Evolutionary conservation across 1,139 yeast genomes (phyloP).

Genomic region (Komagataea norvegica): DNA sequence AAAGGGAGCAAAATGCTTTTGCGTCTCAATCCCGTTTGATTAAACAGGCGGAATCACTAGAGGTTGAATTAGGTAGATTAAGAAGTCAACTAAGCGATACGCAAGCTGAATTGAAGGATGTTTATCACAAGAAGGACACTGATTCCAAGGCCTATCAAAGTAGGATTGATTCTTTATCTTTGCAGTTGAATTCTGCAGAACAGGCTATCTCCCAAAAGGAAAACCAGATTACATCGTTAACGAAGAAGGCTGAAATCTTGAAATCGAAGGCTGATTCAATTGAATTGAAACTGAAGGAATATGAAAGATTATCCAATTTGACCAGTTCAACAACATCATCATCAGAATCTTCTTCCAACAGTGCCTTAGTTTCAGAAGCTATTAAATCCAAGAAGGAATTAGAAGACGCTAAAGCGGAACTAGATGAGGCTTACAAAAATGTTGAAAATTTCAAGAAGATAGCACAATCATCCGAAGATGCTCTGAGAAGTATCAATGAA

Average conservation of each 20-base stretch:
- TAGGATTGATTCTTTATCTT: conserved; percentile 53
- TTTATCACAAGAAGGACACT: conserved; percentile 48
- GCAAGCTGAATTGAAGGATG: conserved; percentile 43
- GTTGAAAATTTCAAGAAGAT: conserved; percentile 47
- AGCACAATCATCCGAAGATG: conserved; percentile 46
- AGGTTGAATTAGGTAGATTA: conserved; percentile 39
- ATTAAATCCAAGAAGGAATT: conserved; percentile 34
- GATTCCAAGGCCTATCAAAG: conserved; percentile 62
- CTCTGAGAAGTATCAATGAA: conserved; percentile 38
- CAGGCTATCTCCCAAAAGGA: conserved; percentile 42
- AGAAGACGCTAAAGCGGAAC: conserved; percentile 39
- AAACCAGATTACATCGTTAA: conserved; percentile 33
- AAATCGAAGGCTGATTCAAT: conserved; percentile 35
- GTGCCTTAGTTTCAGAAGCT: conserved; percentile 27
- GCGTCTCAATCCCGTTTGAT: conserved; percentile 49
- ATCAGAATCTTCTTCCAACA: conserved; percentile 13
- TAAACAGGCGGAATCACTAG: conserved; percentile 48
- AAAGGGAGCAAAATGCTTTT: conserved; percentile 50
- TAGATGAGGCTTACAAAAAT: conserved; percentile 44
- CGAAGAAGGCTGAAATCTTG: conserved; percentile 30
- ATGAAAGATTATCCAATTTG: conserved; percentile 20
- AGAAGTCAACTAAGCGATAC: conserved; percentile 49
- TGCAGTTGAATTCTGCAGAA: conserved; percentile 41
- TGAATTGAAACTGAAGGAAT: conserved; percentile 31
- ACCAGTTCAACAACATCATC: conserved; percentile 15